Evolutionary conservation across 768 basidiomycete species (phyloP).

Genomic region (Leccinum variicolor): DNA sequence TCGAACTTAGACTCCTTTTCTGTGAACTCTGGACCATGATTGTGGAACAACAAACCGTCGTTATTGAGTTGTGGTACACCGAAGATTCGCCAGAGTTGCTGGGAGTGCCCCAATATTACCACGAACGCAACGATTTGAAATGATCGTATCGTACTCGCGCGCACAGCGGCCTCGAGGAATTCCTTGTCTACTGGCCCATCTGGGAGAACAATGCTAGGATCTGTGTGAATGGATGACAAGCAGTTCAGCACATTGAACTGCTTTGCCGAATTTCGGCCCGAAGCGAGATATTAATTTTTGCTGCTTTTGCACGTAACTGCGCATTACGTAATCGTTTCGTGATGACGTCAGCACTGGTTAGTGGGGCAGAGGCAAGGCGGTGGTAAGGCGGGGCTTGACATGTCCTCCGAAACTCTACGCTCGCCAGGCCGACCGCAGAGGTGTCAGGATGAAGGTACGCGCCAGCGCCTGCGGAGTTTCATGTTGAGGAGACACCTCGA

Average conservation of each 20-base stretch:
- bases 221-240: too few species aligned
- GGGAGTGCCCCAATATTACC: constrained; percentile 47
- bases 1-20: constrained; percentile 31
- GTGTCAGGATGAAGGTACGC: constrained; percentile 14
- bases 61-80: constrained; percentile 9
- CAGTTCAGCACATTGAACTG: constrained; percentile 45
- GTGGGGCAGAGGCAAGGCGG: neutral
- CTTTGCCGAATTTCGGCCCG: constrained; percentile 26
- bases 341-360: neutral
- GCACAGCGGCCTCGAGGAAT: too few species aligned
- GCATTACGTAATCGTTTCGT: neutral
- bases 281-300: constrained; percentile 35
- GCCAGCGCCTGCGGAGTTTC: neutral
- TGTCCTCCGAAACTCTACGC: neutral
- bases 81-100: constrained; percentile 35
- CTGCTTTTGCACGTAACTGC: too few species aligned
- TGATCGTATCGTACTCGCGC: constrained; percentile 21
- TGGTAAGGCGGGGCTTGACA: neutral
- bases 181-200: too few species aligned
- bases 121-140: constrained; percentile 7
- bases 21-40: constrained; percentile 7
- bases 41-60: constrained; percentile 6
- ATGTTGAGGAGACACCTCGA: neutral
- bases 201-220: too few species aligned
- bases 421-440: constrained; percentile 1